phyloP scores from a whole-genome alignment of 352 stramenopile genomes.

The Pythium rishiriense region DNA sequence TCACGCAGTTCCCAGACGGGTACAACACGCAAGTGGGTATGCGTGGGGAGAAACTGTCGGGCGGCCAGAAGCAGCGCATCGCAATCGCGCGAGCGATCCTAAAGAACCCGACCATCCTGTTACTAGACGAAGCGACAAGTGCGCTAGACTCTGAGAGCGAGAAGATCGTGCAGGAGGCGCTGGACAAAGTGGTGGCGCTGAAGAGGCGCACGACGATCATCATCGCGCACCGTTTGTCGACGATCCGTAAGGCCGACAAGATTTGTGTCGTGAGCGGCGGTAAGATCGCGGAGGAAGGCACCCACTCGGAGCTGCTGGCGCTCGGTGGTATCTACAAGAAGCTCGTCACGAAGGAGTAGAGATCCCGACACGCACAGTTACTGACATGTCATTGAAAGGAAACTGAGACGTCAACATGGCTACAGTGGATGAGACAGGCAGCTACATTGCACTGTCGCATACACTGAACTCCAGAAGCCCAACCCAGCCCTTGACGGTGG shows the following conservation, averaged over 20 bases:
- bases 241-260: slow-evolving; percentile 92
- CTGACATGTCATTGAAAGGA: background rate
- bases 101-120: slow-evolving; percentile 79
- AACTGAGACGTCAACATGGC: slow-evolving; percentile 14
- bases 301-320: slow-evolving; percentile 88
- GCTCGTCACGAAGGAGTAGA: slow-evolving; percentile 24
- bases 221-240: slow-evolving; percentile 94
- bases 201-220: slow-evolving; percentile 88
- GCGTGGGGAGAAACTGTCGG: slow-evolving; percentile 83
- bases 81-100: slow-evolving; percentile 93
- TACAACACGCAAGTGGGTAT: slow-evolving; percentile 94
- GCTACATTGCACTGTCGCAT: background rate
- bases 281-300: slow-evolving; percentile 91
- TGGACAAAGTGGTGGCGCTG: slow-evolving; percentile 62
- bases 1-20: slow-evolving; percentile 85
- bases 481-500: background rate
- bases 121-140: slow-evolving; percentile 93
- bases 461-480: background rate
- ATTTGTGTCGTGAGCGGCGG: slow-evolving; percentile 94
- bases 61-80: slow-evolving; percentile 79
- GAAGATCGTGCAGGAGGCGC: slow-evolving; percentile 76
- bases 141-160: slow-evolving; percentile 84
- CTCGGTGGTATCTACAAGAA: slow-evolving; percentile 31
- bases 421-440: slow-evolving; percentile 15
- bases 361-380: background rate